These are phyloP conservation scores for Talaromyces borbonicus DNA, from an alignment of 495 filamentous ascomycete species.

Conservation along the genomic window DNA sequence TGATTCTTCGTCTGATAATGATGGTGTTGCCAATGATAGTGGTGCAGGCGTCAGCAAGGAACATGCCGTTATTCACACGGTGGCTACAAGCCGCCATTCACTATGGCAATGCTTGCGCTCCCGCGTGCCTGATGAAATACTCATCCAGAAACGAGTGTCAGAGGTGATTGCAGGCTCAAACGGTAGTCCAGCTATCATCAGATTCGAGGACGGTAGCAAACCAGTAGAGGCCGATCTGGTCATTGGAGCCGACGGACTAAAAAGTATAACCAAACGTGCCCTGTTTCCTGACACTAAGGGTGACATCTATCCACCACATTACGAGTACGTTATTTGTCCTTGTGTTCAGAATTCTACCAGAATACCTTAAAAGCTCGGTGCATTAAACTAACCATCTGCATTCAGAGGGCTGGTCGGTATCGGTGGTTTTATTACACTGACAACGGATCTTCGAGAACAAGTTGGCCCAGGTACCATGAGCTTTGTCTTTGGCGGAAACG, in stretches of 20 bases:
- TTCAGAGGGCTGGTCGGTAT: constrained; percentile 40
- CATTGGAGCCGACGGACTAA: constrained; percentile 53
- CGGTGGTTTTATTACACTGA: constrained; percentile 39
- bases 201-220: constrained; percentile 22
- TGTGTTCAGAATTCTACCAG: background rate
- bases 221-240: constrained; percentile 40
- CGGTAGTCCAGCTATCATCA: constrained; percentile 14
- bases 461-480: constrained; percentile 37
- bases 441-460: constrained; percentile 13
- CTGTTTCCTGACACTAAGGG: constrained; percentile 30
- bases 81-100: constrained; percentile 25
- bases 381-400: too few relatives aligned
- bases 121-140: constrained; percentile 20
- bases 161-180: constrained; percentile 12
- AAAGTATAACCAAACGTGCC: constrained; percentile 35
- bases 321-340: constrained; percentile 24
- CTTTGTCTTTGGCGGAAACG: constrained; percentile 41
- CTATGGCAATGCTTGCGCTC: constrained; percentile 24
- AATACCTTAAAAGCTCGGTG: too few relatives aligned
- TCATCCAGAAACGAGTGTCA: constrained; percentile 21
- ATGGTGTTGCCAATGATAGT: constrained; percentile 4
- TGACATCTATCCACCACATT: constrained; percentile 26
- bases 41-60: background rate
- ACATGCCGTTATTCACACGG: constrained; percentile 19
- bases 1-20: constrained; percentile 4